Percentiles rank a stretch among this genome's conserved stretches.
phyloP scores from a whole-genome alignment of 768 basidiomycete species.

The Brasilioporus rufonigricans region DNA sequence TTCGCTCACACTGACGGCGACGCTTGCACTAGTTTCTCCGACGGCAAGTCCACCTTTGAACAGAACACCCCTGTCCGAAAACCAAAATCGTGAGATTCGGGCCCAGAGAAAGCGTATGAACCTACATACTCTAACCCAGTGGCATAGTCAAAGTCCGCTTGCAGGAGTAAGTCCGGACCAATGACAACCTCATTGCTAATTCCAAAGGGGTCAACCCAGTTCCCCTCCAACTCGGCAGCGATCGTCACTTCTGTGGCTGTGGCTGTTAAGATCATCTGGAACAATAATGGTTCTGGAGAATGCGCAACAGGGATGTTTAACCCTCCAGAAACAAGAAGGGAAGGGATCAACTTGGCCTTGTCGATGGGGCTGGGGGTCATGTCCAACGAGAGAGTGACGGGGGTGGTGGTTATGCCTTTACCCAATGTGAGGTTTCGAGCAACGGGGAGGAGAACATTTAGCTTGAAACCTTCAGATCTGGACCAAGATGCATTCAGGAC shows the following conservation, averaged over 20 bases:
- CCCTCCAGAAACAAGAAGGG: conserved; percentile 1
- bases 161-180: conserved; percentile 1
- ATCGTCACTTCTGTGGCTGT: background rate
- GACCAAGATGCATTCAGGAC: conserved; percentile 6
- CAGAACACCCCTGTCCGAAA: background rate
- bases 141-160: background rate
- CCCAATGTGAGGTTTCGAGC: conserved; percentile 6
- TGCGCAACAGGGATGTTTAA: background rate
- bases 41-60: conserved; percentile 3
- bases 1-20: conserved; percentile 3
- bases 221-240: background rate
- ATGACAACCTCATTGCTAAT: background rate
- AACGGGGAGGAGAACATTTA: conserved; percentile 1
- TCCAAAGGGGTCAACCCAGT: conserved; percentile 5
- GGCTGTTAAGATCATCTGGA: conserved; percentile 2
- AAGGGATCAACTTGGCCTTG: conserved; percentile 1
- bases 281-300: background rate
- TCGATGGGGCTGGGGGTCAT: conserved; percentile 1
- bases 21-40: background rate
- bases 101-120: background rate
- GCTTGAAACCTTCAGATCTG: background rate
- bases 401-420: conserved; percentile 2
- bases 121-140: conserved; percentile 1
- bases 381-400: conserved; percentile 1
- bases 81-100: background rate